These are phyloP conservation scores for Phytophthora colocasiae DNA, from an alignment of 352 stramenopile genomes.

Conservation along the genomic window DNA sequence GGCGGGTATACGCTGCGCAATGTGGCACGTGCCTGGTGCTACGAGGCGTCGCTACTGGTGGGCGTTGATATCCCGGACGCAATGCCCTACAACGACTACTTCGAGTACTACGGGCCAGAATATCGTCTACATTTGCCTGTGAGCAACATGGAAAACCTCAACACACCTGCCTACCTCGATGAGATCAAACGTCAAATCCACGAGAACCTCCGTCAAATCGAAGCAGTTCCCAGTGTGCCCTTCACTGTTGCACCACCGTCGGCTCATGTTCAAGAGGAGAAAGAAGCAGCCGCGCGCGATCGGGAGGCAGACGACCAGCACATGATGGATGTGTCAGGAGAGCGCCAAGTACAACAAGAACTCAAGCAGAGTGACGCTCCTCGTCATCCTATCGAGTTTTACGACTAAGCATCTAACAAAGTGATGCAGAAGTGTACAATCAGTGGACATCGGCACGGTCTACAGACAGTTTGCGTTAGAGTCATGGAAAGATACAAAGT, in stretches of 20 bases:
- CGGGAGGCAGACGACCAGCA: constrained; percentile 67
- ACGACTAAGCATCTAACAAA: constrained; percentile 56
- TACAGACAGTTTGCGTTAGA: constrained; percentile 11
- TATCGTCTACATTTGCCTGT: constrained; percentile 98
- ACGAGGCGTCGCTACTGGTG: constrained; percentile 96
- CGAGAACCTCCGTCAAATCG: constrained; percentile 95
- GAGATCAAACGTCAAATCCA: constrained; percentile 92
- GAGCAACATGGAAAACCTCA: constrained; percentile 97
- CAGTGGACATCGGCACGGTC: constrained; percentile 3
- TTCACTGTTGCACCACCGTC: constrained; percentile 91
- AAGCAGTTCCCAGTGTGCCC: constrained; percentile 96
- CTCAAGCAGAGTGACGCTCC: constrained; percentile 61
- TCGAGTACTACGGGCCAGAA: constrained; percentile 99
- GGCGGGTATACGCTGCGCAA: constrained; percentile 99
- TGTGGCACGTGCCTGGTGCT: constrained; percentile 93
- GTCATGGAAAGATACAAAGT: constrained; percentile 20
- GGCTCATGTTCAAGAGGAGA: constrained; percentile 46
- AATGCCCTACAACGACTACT: constrained; percentile 99
- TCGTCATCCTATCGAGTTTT: constrained; percentile 78
- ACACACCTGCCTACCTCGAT: constrained; percentile 93
- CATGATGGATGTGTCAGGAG: constrained; percentile 75
- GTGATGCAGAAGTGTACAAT: constrained; percentile 21
- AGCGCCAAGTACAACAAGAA: constrained; percentile 62
- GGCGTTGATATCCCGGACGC: constrained; percentile 93
- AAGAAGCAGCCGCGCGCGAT: constrained; percentile 57